Conservation (phyloP, 352 stramenopile species). For the Thraustochytrium striatum region DNA sequence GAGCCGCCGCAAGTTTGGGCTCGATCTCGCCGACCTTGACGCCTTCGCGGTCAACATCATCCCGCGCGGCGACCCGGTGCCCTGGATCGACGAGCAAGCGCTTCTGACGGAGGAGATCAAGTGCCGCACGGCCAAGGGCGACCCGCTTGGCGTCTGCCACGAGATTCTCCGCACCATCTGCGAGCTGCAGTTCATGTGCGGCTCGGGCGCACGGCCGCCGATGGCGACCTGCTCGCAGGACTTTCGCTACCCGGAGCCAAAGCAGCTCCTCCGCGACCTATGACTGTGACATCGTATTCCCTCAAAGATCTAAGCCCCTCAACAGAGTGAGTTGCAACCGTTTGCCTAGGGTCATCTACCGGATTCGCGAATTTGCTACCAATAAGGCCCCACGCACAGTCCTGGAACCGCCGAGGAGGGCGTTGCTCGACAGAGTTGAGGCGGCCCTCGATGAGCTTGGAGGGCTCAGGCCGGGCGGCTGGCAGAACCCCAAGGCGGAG, state of each 20-base stretch:
- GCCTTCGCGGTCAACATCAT: constrained; percentile 41
- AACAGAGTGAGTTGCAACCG: no score
- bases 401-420: no score
- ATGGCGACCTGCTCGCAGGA: constrained; percentile 14
- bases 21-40: constrained; percentile 17
- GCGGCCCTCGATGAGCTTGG: no score
- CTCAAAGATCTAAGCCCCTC: no score
- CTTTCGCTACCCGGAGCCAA: neutral
- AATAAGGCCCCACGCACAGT: no score
- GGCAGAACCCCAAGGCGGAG: no score
- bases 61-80: constrained; percentile 37
- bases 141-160: constrained; percentile 25
- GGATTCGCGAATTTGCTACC: no score
- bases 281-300: no score
- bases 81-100: constrained; percentile 24
- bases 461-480: no score
- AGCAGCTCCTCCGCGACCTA: no score
- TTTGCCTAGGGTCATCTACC: no score
- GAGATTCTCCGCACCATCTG: constrained; percentile 34
- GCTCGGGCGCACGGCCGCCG: constrained; percentile 20
- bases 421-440: no score
- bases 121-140: neutral
- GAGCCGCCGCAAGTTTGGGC: constrained; percentile 19
- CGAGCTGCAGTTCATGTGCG: constrained; percentile 46
- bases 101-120: constrained; percentile 34